Evolutionary conservation across 2,329 filamentous ascomycete genomes (phyloP).

Genomic region (Lanzia echinophila): DNA sequence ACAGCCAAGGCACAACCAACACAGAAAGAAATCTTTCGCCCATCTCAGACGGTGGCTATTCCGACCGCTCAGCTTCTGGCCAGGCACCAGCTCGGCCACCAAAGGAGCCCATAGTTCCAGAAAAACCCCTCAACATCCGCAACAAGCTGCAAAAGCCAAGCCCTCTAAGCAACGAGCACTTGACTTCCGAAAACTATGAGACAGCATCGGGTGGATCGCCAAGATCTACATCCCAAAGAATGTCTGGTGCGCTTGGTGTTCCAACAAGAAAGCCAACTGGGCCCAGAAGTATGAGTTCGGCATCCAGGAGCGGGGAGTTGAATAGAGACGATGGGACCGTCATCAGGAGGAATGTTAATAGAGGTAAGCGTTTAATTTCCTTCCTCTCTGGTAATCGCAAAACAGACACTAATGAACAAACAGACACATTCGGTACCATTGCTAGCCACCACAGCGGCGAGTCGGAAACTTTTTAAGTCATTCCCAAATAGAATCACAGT

Average conservation of each 20-base stretch:
- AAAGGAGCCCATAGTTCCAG: constrained; percentile 48
- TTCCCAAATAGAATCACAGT: background rate
- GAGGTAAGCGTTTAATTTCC: constrained; percentile 39
- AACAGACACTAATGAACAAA: constrained; percentile 10
- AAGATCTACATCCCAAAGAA: constrained; percentile 21
- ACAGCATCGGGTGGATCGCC: constrained; percentile 15
- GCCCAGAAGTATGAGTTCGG: constrained; percentile 30
- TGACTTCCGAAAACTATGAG: constrained; percentile 18
- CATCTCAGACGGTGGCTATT: constrained; percentile 28
- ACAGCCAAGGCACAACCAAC: constrained; percentile 27
- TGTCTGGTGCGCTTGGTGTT: constrained; percentile 23
- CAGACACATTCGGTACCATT: constrained; percentile 49
- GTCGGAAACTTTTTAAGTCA: constrained; percentile 45
- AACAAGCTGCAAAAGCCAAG: constrained; percentile 48
- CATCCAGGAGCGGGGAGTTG: constrained; percentile 24
- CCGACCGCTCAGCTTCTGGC: constrained; percentile 24
- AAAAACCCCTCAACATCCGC: constrained; percentile 42
- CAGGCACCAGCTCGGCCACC: constrained; percentile 51
- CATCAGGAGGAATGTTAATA: constrained; percentile 37
- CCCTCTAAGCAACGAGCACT: constrained; percentile 50
- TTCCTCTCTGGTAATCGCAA: constrained; percentile 14
- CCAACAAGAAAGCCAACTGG: constrained; percentile 31
- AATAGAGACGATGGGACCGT: constrained; percentile 26
- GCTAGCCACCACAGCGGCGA: constrained; percentile 40
- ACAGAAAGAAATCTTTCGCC: constrained; percentile 25